These are phyloP conservation scores for Boletus huronensis DNA, from an alignment of 768 basidiomycete species.

Conservation along the genomic window DNA sequence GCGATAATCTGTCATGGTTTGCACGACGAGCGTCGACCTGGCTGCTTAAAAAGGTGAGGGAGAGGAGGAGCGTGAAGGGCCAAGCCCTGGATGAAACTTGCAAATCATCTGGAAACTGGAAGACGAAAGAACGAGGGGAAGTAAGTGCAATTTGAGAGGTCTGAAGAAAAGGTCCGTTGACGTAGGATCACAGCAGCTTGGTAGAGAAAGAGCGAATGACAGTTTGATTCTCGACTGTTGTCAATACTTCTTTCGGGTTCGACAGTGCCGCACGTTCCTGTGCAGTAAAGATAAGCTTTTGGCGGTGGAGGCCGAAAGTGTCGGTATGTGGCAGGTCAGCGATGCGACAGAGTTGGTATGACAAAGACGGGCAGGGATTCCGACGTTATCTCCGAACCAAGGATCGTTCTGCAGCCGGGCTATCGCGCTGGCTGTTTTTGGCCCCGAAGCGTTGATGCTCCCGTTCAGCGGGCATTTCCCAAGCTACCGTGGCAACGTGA, in stretches of 20 bases:
- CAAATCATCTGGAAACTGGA: conserved; percentile 61
- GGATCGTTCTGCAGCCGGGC: conserved; percentile 47
- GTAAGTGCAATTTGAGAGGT: conserved; percentile 26
- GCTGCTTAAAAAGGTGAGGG: conserved; percentile 59
- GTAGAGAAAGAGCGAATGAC: conserved; percentile 54
- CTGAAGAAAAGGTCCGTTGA: neutral
- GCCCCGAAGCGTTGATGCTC: conserved; percentile 33
- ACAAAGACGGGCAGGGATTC: conserved; percentile 17
- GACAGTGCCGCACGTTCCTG: conserved; percentile 48
- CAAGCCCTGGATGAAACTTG: conserved; percentile 64
- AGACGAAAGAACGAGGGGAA: conserved; percentile 42
- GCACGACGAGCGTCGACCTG: conserved; percentile 68
- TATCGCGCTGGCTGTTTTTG: conserved; percentile 48
- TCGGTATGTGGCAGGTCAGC: conserved; percentile 35
- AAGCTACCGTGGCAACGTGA: conserved; percentile 35
- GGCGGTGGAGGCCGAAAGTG: conserved; percentile 47
- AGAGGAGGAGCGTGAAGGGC: conserved; percentile 52
- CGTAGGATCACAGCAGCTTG: conserved; percentile 13
- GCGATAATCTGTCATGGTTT: conserved; percentile 50
- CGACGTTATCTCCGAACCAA: conserved; percentile 30
- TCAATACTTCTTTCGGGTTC: conserved; percentile 47
- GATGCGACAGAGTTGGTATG: conserved; percentile 3
- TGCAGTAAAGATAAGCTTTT: conserved; percentile 72
- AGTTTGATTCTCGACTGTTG: conserved; percentile 74
- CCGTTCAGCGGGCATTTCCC: conserved; percentile 41